phyloP scores from a whole-genome alignment of 2,329 filamentous ascomycete genomes.

The Tolypocladium inflatum region DNA sequence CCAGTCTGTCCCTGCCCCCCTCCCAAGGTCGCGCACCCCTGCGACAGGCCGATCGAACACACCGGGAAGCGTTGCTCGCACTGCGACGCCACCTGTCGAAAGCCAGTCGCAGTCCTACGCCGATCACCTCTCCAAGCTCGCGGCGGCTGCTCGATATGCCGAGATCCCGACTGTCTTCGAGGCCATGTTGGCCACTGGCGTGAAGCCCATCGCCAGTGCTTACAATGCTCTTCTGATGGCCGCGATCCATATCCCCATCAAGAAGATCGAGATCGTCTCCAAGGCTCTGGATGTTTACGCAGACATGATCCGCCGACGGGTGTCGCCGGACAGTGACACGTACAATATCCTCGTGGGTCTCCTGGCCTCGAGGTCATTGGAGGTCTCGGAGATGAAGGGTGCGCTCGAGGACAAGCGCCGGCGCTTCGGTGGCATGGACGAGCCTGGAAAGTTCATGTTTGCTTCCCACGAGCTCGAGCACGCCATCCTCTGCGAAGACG shows the following conservation, averaged over 20 bases:
- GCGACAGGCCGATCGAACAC: conserved; percentile 29
- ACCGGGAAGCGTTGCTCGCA: conserved; percentile 38
- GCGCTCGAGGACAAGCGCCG: conserved; percentile 70
- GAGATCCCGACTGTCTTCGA: conserved; percentile 91
- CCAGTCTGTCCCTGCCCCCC: conserved; percentile 27
- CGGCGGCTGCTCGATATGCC: conserved; percentile 61
- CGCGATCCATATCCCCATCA: conserved; percentile 70
- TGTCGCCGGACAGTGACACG: conserved; percentile 73
- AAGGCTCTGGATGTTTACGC: conserved; percentile 93
- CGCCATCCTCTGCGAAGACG: conserved; percentile 77
- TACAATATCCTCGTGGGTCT: conserved; percentile 82
- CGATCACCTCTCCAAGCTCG: conserved; percentile 67
- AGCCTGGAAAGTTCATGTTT: conserved; percentile 78
- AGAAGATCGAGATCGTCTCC: conserved; percentile 75
- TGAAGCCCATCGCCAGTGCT: conserved; percentile 72
- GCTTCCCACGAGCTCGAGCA: conserved; percentile 80
- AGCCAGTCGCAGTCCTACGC: conserved; percentile 63
- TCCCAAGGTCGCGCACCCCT: conserved; percentile 32
- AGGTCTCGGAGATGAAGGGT: conserved; percentile 65
- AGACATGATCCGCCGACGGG: conserved; percentile 84
- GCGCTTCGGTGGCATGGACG: conserved; percentile 78
- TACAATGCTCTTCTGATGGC: conserved; percentile 87
- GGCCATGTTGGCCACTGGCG: conserved; percentile 72
- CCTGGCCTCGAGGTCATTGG: conserved; percentile 69
- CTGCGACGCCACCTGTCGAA: conserved; percentile 52